Evolutionary conservation across 352 stramenopile species (phyloP).

Genomic region (Phytophthora chlamydospora): DNA sequence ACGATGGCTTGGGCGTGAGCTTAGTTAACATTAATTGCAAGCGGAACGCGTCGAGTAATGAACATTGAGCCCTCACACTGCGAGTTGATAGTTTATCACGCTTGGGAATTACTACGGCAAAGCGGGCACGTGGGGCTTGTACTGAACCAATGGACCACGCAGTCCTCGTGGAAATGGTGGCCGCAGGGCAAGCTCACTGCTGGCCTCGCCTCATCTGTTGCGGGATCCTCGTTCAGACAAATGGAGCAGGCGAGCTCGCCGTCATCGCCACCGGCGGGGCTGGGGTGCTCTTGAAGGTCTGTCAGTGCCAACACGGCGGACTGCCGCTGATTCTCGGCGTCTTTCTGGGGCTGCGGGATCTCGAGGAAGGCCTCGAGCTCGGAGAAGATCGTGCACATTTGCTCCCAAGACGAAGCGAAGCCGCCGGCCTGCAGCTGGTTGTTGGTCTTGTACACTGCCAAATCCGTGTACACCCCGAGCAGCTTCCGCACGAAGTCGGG

Average conservation of each 20-base stretch:
- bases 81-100: background rate
- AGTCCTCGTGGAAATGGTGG: conserved; percentile 77
- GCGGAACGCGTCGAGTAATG: background rate
- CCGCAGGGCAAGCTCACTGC: conserved; percentile 53
- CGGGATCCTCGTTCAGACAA: conserved; percentile 50
- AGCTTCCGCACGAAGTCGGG: conserved; percentile 57
- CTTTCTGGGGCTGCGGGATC: conserved; percentile 53
- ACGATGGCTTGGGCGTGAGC: no score
- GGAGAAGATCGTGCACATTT: conserved; percentile 38
- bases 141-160: conserved; percentile 74
- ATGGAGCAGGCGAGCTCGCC: conserved; percentile 46
- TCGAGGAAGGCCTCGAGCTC: conserved; percentile 55
- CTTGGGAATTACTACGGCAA: conserved; percentile 40
- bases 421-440: conserved; percentile 20
- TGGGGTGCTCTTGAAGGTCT: conserved; percentile 37
- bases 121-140: conserved; percentile 62
- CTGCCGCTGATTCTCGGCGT: conserved; percentile 43
- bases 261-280: conserved; percentile 5
- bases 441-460: conserved; percentile 53
- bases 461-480: conserved; percentile 55
- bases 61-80: background rate
- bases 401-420: conserved; percentile 25
- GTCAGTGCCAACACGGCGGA: conserved; percentile 55
- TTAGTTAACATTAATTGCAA: no score
- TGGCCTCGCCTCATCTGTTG: conserved; percentile 24